phyloP scores from a whole-genome alignment of 768 basidiomycete species.

The Trametes meyenii region DNA sequence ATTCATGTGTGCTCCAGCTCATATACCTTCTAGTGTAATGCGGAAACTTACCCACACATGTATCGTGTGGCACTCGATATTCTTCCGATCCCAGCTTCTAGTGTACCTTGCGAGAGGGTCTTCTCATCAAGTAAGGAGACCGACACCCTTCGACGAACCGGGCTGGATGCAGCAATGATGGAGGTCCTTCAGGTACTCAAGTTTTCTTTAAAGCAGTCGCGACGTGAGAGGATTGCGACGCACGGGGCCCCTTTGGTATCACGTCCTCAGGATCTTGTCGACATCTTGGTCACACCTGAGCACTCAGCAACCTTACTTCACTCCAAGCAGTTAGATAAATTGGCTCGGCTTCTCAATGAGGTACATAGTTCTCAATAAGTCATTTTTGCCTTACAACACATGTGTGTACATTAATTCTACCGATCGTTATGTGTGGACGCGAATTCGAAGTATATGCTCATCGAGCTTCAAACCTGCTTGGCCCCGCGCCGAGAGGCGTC shows the following conservation, averaged over 20 bases:
- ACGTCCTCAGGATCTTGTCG: background rate
- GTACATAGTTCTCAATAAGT: background rate
- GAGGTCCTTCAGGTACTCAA: constrained; percentile 9
- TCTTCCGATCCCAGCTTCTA: constrained; percentile 4
- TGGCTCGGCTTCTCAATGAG: background rate
- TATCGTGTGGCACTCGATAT: constrained; percentile 9
- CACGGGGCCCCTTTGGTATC: background rate
- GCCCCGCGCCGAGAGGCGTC: background rate
- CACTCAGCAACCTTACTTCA: background rate
- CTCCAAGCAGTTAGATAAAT: background rate
- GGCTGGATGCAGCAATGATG: background rate
- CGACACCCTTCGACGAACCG: background rate
- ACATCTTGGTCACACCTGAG: background rate
- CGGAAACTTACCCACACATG: background rate
- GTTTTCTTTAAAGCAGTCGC: background rate
- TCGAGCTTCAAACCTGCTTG: background rate
- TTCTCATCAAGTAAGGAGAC: constrained; percentile 13
- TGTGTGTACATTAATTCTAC: background rate
- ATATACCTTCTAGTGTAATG: background rate
- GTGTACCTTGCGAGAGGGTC: constrained; percentile 1
- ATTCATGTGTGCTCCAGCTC: background rate
- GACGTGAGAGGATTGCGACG: background rate
- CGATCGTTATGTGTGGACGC: background rate
- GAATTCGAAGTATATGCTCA: background rate
- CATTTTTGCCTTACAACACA: too few species aligned